Evolutionary conservation across 805 yeast genomes (phyloP), one percentile per base, ranked within the genome.

Genomic region (Tetrapisispora phaffii): DNA sequence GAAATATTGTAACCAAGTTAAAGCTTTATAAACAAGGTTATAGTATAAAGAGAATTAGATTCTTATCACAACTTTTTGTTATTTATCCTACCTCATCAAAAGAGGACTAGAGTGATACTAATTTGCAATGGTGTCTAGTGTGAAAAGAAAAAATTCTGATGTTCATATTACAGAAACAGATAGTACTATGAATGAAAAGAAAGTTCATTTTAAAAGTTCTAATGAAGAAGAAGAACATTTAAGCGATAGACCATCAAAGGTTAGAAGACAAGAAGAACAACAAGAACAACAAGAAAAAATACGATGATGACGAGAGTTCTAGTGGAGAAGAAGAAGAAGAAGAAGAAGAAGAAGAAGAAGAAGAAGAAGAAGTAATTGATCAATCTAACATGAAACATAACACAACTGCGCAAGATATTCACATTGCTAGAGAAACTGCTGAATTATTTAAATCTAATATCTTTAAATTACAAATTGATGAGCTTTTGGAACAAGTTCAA

Each of bases 381-480:
- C 26, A 26, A 16, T 45, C 53, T 26, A 42, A 44, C 17, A 20
- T 22, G 3, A 43, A 48, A 23, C 44, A 43, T 15, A 45, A 21
- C 7, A 40, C 54, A 12, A 48, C 47, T n/a, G 47, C 93, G 0
- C 89, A 86, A 54, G 96, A 93, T 47, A 79, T 90, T 39, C 96
- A 90, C 56, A 75, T 84, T 2, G 96, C 96, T 0, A 75, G 95
- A 55, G 97, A 89, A 62, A 85, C 97, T 1, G 93, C 95, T 1
- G 97, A 89, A 62, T 68, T 90, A 39, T 93, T 89, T 77, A 87
- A 89, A 59, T 87, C 96, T 8, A 93, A 89, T 65, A 88, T 93
- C 45, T 90, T 93, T 79, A 93, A 93, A 63, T 67, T 93, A 47
- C 96, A 93, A 68, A 88, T 93, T 49, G 97, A 89, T 65, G 97